Evolutionary conservation across 179 eudicot species (phyloP).

Genomic region (Actinidia arguta): DNA sequence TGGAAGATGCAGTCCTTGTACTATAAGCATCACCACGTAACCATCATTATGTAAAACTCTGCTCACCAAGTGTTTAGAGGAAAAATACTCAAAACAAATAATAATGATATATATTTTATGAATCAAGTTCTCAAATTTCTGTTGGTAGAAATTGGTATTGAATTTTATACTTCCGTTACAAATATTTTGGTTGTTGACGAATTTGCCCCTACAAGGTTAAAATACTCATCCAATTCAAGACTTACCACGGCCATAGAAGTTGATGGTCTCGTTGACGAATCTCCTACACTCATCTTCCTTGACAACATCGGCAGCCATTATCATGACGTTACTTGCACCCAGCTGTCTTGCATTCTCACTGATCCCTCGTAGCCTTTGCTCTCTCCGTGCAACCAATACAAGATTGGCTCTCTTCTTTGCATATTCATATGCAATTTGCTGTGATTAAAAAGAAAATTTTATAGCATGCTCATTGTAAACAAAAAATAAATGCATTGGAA

Average conservation of each 20-base stretch:
- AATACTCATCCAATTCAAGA: too few relatives aligned
- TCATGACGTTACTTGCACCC: conserved; percentile 81
- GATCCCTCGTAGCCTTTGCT: conserved; percentile 67
- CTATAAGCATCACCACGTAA: too few relatives aligned
- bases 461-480: not conserved
- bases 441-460: not conserved
- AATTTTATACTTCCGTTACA: too few relatives aligned
- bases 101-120: too few relatives aligned
- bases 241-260: conserved; percentile 72
- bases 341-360: conserved; percentile 70
- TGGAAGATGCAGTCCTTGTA: not conserved
- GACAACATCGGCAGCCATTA: conserved; percentile 91
- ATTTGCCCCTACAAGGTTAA: too few relatives aligned
- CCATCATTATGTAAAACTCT: too few relatives aligned
- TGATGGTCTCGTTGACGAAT: conserved; percentile 72
- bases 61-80: too few relatives aligned
- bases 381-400: conserved; percentile 82
- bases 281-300: conserved; percentile 92
- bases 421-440: conserved; percentile 95
- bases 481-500: not conserved
- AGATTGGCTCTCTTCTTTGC: conserved; percentile 79
- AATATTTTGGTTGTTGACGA: too few relatives aligned
- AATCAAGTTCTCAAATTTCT: too few relatives aligned
- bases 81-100: too few relatives aligned
- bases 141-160: too few relatives aligned